These are phyloP conservation scores for Boletus insuetus DNA, from an alignment of 768 basidiomycete species.

Conservation along the genomic window DNA sequence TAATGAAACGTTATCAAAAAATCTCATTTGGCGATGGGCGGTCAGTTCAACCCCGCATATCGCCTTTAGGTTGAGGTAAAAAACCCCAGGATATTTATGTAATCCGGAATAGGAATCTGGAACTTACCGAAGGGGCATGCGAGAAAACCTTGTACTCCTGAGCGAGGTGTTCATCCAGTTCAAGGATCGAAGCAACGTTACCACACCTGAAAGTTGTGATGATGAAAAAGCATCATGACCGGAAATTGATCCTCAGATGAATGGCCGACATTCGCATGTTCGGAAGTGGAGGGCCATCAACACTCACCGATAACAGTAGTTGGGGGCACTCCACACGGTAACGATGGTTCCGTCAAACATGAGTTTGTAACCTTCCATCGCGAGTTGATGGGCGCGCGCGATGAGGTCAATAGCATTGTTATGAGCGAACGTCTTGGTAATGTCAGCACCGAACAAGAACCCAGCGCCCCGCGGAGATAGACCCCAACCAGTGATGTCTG, in stretches of 20 bases:
- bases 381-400: conserved; percentile 95
- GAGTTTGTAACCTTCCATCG: conserved; percentile 96
- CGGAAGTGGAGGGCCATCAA: conserved; percentile 4
- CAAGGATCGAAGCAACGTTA: conserved; percentile 92
- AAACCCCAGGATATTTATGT: conserved; percentile 18
- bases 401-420: conserved; percentile 92
- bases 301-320: conserved; percentile 93
- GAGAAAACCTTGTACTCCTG: conserved; percentile 97
- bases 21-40: conserved; percentile 2
- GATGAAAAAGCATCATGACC: conserved; percentile 11
- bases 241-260: conserved; percentile 24
- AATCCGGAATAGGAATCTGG: conserved; percentile 3
- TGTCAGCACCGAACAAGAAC: conserved; percentile 91
- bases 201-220: conserved; percentile 64
- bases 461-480: conserved; percentile 97
- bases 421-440: conserved; percentile 86
- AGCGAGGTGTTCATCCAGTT: conserved; percentile 87
- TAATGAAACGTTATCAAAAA: conserved; percentile 1
- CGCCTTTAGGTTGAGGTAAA: conserved; percentile 17
- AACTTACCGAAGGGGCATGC: conserved; percentile 79
- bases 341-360: conserved; percentile 97
- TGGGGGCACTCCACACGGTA: conserved; percentile 97
- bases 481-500: conserved; percentile 93
- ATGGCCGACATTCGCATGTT: conserved; percentile 14
- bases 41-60: conserved; percentile 25